Evolutionary conservation across 2,329 filamentous ascomycete species (phyloP), one percentile per base, ranked within the genome.

Genomic region (Kalaharituber pfeilii): DNA sequence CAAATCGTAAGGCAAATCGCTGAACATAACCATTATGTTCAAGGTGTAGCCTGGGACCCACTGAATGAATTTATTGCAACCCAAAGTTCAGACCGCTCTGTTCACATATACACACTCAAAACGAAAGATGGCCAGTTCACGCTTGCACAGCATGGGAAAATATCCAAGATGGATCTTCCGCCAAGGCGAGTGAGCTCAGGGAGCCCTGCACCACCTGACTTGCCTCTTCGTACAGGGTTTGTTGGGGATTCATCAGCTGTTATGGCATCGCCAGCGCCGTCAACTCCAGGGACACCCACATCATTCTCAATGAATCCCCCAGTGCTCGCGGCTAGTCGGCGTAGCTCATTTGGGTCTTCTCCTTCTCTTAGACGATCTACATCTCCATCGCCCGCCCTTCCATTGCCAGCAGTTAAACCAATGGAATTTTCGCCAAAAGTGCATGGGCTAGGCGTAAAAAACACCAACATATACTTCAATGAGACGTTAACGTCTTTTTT

Each of bases 401-500:
- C 91, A 28, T 71, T 98, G 20, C 91, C 91, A 2, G 91, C 91
- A 1, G 89, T 98, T 26, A 94, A 95, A 80, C 86, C 89, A 1
- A 82, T 91, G 67, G 89, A 89, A 63, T 77, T 86, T 7, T 94
- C 88, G 0, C 93, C 91, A 0, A 87, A 85, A 62, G 80, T 87
- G 7, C 78, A 76, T 53, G 73, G 77, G 27, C 62, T 82, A 15
- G 82, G 82, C 8, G 77, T 86, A 52, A 86, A 82, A 66, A 95
- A 94, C 63, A 81, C 87, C 42, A 87, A 81, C 62, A 81, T 98
- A 47, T 98, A 98, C 67, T 87, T 87, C 47, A 96, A 95, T 64
- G 91, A 98, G 69, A 95, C 89, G 0, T 77, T 96, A 56, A 95
- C 89, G 0, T 96, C 91, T 0, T 98, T 98, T 71, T 98, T 98